Evolutionary conservation across 495 filamentous ascomycete species (phyloP).

Genomic region (Podospora fimiseda): DNA sequence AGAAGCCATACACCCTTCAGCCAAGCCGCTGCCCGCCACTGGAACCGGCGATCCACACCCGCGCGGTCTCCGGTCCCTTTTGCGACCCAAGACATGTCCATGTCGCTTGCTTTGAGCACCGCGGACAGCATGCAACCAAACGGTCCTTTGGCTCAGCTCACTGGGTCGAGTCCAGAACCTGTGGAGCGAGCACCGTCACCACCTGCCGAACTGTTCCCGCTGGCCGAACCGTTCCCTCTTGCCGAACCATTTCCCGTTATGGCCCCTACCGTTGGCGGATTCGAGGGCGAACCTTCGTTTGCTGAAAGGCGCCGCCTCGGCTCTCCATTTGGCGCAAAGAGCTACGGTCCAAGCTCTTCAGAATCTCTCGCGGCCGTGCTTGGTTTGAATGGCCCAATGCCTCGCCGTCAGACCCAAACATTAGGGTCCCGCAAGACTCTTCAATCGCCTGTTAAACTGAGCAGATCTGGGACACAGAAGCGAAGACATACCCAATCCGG

Average conservation of each 20-base stretch:
- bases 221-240: constrained; percentile 1
- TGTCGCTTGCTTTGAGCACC: constrained; percentile 76
- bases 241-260: neutral
- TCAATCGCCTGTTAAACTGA: constrained; percentile 41
- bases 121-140: constrained; percentile 70
- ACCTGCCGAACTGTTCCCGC: neutral
- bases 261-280: constrained; percentile 8
- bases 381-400: constrained; percentile 27
- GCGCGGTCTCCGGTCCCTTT: constrained; percentile 33
- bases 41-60: constrained; percentile 36
- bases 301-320: constrained; percentile 45
- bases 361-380: constrained; percentile 35
- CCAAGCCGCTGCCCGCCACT: constrained; percentile 45
- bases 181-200: constrained; percentile 4
- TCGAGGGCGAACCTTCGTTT: constrained; percentile 23
- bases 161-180: constrained; percentile 30
- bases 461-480: constrained; percentile 41
- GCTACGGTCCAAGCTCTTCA: constrained; percentile 47
- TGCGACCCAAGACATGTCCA: constrained; percentile 71
- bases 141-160: constrained; percentile 59
- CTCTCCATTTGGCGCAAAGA: constrained; percentile 54
- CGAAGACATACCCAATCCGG: constrained; percentile 34
- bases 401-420: constrained; percentile 36
- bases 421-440: constrained; percentile 38
- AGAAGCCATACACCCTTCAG: constrained; percentile 68